Evolutionary conservation across 345 rosid species (phyloP).

Genomic region (Noccaea caerulescens): DNA sequence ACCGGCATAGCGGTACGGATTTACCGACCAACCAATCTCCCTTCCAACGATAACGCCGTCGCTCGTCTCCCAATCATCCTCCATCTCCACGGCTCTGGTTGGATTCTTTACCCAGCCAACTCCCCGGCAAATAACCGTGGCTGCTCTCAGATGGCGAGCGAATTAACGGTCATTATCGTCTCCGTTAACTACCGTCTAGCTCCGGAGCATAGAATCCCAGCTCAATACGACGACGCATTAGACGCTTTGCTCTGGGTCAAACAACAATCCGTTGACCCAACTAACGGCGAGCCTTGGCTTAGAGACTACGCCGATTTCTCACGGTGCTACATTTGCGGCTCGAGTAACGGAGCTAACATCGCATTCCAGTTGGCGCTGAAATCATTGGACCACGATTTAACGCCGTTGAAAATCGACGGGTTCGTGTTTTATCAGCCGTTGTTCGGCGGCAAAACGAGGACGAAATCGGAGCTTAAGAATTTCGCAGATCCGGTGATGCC

Average conservation of each 20-base stretch:
- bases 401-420: constrained; percentile 45
- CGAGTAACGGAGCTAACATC: constrained; percentile 50
- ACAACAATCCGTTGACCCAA: constrained; percentile 37
- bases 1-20: constrained; percentile 41
- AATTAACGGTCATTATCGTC: constrained; percentile 39
- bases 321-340: constrained; percentile 44
- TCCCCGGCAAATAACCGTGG: constrained; percentile 14
- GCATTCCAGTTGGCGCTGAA: constrained; percentile 41
- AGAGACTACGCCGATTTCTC: constrained; percentile 48
- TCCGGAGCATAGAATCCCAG: constrained; percentile 49
- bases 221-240: constrained; percentile 46
- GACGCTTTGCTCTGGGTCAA: constrained; percentile 45
- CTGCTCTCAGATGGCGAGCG: constrained; percentile 36
- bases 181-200: constrained; percentile 47
- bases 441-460: constrained; percentile 42
- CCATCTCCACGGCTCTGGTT: constrained; percentile 45
- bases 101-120: constrained; percentile 40
- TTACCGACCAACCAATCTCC: constrained; percentile 46
- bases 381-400: constrained; percentile 39
- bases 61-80: constrained; percentile 49
- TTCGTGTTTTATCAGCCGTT: constrained; percentile 46
- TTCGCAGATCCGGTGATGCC: constrained; percentile 47
- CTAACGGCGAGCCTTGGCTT: constrained; percentile 47
- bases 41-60: constrained; percentile 40
- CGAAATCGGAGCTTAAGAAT: constrained; percentile 32